Evolutionary conservation across 192 early-diverging fungal species (phyloP).

Genomic region (Dispira simplex): DNA sequence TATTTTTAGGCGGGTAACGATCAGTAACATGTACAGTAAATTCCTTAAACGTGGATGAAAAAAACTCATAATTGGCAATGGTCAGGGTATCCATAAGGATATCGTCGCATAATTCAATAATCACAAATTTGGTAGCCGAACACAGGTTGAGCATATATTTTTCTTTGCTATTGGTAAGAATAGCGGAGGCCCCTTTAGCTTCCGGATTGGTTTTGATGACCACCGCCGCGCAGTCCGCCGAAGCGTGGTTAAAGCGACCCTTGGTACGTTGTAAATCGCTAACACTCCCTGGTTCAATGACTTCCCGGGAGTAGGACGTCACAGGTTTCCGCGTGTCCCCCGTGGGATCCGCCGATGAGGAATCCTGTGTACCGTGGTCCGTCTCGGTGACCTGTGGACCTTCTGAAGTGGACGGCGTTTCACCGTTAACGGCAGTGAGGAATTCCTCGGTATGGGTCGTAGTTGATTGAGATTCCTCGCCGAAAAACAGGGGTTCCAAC

Average conservation of each 20-base stretch:
- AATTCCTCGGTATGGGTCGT: too few relatives aligned
- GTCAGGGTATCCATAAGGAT: slow-evolving; percentile 82
- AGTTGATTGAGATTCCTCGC: too few relatives aligned
- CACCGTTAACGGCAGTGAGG: too few relatives aligned
- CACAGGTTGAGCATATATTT: slow-evolving; percentile 93
- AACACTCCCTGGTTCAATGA: background rate
- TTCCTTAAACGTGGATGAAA: slow-evolving; percentile 85
- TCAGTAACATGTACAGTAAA: slow-evolving; percentile 63
- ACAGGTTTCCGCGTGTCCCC: too few relatives aligned
- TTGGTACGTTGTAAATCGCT: slow-evolving; percentile 29
- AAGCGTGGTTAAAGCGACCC: slow-evolving; percentile 93
- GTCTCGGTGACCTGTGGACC: too few relatives aligned
- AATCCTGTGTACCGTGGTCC: too few relatives aligned
- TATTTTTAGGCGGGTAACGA: slow-evolving; percentile 55
- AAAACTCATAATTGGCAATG: slow-evolving; percentile 94
- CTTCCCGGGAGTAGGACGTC: too few relatives aligned
- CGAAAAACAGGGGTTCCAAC: too few relatives aligned
- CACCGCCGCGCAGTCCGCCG: slow-evolving; percentile 82
- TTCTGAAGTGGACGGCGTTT: too few relatives aligned
- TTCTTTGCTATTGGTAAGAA: slow-evolving; percentile 85
- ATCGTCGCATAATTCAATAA: slow-evolving; percentile 89
- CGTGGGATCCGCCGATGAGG: too few relatives aligned
- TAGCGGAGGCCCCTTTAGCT: slow-evolving; percentile 62
- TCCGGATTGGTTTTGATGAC: slow-evolving; percentile 72
- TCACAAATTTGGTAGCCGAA: slow-evolving; percentile 60